phyloP scores from a whole-genome alignment of 139 green algal genomes.

The Limnomonas spitsbergensis region DNA sequence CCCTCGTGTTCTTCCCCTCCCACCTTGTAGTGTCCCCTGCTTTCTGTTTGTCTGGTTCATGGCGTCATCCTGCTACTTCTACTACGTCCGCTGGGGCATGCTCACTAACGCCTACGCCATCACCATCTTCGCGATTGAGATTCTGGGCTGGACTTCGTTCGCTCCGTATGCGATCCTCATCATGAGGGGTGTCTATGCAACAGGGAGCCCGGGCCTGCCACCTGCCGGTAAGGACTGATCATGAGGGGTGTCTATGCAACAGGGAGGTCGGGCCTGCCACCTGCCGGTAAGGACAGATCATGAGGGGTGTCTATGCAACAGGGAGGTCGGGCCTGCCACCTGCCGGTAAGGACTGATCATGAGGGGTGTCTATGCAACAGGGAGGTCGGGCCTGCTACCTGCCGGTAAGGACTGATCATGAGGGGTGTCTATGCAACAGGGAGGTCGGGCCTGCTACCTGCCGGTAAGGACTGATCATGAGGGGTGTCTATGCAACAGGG shows the following conservation, averaged over 20 bases:
- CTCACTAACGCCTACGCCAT: slow-evolving; percentile 30
- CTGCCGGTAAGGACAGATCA: slow-evolving; percentile 27
- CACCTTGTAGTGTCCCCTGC: background rate
- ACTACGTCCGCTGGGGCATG: slow-evolving; percentile 8
- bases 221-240: slow-evolving; percentile 27
- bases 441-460: no score
- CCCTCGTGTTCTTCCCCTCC: no score
- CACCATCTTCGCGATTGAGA: slow-evolving; percentile 38
- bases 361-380: slow-evolving; percentile 17
- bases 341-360: slow-evolving; percentile 29
- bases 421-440: no score
- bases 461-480: no score
- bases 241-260: slow-evolving; percentile 16
- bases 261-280: slow-evolving; percentile 13
- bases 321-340: slow-evolving; percentile 12
- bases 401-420: no score
- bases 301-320: slow-evolving; percentile 16
- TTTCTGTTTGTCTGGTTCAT: slow-evolving; percentile 20
- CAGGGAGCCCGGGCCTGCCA: slow-evolving; percentile 15
- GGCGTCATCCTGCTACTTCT: slow-evolving; percentile 13
- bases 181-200: slow-evolving; percentile 15
- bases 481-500: no score
- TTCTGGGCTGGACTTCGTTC: slow-evolving; percentile 38
- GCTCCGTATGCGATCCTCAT: slow-evolving; percentile 43
- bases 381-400: slow-evolving; percentile 8